Base-by-base conservation (phyloP, 2,329 filamentous ascomycete genomes). In the Neodidymelliopsis sp. region DNA sequence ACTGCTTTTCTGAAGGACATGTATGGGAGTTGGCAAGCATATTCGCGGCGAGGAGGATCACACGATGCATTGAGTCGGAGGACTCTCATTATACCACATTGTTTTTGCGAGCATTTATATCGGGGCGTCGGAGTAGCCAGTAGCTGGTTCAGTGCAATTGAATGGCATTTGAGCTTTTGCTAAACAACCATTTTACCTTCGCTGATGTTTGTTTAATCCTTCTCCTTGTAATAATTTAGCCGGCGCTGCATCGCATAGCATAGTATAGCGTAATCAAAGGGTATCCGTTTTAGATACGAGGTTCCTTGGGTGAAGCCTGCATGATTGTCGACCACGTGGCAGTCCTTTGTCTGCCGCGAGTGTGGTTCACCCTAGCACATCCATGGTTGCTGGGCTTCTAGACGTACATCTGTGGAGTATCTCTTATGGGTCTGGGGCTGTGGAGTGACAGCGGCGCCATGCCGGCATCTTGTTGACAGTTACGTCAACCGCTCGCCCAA, bases 1-100 rank as follows among this genome's bases (percentile, higher is more conserved):
- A 71, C 56, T 66, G 65, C 59, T 67, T 67, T 59, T 65, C 58
- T 12, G 34, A 54, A 51, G 56, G 55, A 64, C 60, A 63, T 66
- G 54, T 63, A 61, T 27, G 54, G 59, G 62, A 63, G 59, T 62
- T 59, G 54, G 25, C 53, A 42, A 45, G 42, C 43, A 51, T 51
- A 49, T 49, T 39, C 49, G 53, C 48, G 55, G 51, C 54, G 50
- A 50, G 42, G 54, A 56, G 42, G 30, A 49, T 49, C 19, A 49
- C 52, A 45, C 27, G 39, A 52, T 39, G 49, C 41, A 46, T 51
- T 16, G 54, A 45, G 42, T 39, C 42, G 20, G 28, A 50, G 40
- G 47, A 41, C 47, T 46, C 48, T 49, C 36, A 53, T 59, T 63
- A 68, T 67, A 67, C 63, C 65, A 70, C 53, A 65, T 69, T 62